Conservation (phyloP, 2,329 filamentous ascomycete species). For the Beauveria sp. region DNA sequence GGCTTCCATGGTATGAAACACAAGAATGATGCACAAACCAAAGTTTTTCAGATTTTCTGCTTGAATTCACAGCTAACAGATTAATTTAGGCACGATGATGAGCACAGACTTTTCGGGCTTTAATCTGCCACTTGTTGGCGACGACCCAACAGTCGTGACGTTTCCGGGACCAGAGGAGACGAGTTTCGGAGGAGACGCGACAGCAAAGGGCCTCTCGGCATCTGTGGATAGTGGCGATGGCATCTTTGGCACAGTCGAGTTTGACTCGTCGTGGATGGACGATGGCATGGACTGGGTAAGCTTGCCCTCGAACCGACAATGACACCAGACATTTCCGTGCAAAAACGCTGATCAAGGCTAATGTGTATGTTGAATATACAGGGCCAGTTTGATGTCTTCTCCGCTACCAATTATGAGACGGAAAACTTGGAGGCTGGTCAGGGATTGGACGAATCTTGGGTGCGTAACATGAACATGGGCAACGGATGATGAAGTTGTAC, state of each 20-base stretch:
- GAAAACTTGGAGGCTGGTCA: background rate
- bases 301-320: background rate
- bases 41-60: background rate
- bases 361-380: background rate
- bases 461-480: slow-evolving; percentile 1
- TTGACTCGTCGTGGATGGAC: slow-evolving; percentile 30
- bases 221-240: slow-evolving; percentile 18
- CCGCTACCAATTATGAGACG: background rate
- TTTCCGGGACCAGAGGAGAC: slow-evolving; percentile 1
- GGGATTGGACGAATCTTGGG: background rate
- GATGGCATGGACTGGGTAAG: slow-evolving; percentile 33
- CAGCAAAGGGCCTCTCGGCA: background rate
- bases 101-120: background rate
- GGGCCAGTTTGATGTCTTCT: background rate
- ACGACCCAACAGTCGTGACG: background rate
- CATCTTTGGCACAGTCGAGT: slow-evolving; percentile 17
- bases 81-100: background rate
- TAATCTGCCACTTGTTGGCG: slow-evolving; percentile 2
- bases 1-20: background rate
- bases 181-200: background rate
- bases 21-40: background rate
- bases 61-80: background rate
- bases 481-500: background rate
- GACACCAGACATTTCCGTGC: no score
- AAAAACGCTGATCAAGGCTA: background rate